phyloP scores from a whole-genome alignment of 2,329 filamentous ascomycete species.

The Cephalotrichum gorgonifer region DNA sequence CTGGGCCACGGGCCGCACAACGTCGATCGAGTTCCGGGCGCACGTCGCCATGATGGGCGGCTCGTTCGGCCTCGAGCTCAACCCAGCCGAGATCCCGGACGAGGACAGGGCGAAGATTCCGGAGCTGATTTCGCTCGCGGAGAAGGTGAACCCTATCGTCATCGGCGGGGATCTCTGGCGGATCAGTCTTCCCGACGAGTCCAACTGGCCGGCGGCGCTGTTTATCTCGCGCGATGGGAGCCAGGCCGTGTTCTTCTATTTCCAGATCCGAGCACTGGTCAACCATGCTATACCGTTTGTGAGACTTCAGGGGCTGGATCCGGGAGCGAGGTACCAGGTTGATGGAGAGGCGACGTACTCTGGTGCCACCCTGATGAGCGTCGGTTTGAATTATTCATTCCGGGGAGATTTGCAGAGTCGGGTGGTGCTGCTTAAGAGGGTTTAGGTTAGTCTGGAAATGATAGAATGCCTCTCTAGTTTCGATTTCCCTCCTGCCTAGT shows the following conservation, averaged over 20 bases:
- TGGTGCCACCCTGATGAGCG: constrained; percentile 53
- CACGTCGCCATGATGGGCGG: constrained; percentile 62
- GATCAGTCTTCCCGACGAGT: constrained; percentile 43
- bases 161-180: constrained; percentile 50
- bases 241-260: constrained; percentile 46
- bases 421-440: too few relatives aligned
- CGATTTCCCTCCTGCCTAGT: too few relatives aligned
- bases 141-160: constrained; percentile 48
- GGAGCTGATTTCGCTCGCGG: constrained; percentile 39
- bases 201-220: constrained; percentile 52
- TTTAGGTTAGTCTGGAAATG: too few relatives aligned
- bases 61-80: constrained; percentile 54
- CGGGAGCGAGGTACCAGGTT: constrained; percentile 39
- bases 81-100: constrained; percentile 38
- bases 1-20: constrained; percentile 41
- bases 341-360: constrained; percentile 40
- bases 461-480: too few relatives aligned
- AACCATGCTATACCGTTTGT: constrained; percentile 44
- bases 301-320: constrained; percentile 45
- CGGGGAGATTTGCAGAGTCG: too few relatives aligned
- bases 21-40: constrained; percentile 48
- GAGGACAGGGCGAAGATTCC: constrained; percentile 45
- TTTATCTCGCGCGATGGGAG: constrained; percentile 42
- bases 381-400: too few relatives aligned
- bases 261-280: constrained; percentile 42